Evolutionary conservation across 2,329 filamentous ascomycete genomes (phyloP), one percentile per base, ranked within the genome.

Genomic region (Allantophomopsis lycopodina): DNA sequence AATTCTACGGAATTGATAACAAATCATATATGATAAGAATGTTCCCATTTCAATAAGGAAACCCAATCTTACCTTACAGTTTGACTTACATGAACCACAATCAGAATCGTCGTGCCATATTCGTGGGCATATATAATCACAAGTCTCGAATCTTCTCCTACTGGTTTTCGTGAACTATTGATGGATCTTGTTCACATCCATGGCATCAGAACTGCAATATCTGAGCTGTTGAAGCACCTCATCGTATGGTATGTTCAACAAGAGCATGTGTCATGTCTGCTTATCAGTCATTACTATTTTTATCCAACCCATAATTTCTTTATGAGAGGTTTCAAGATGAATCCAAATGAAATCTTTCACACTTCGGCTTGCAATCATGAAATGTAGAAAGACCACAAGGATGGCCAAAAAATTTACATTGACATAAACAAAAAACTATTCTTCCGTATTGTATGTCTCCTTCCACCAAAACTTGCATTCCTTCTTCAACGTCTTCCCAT

Each of bases 151-250:
- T 15, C 4, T 10, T 15, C 32, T 16, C 12, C 20, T 36, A 20
- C 40, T 39, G 30, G 17, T 1, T 11, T 17, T 36, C 7, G 7
- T 23, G 40, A 36, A 42, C 7, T 4, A 17, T 7, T 12, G 11
- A 30, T 42, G 40, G 14, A 35, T 45, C 36, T 21, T n/a, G n/a
- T n/a, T n/a, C n/a, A n/a, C n/a, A n/a, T n/a, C n/a, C n/a, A 81
- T 0, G 76, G 76, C 0, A 81, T 86, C 5, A 88, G 52, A 0
- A 89, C 72, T 0, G 80, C 79, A 42, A 88, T 82, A 2, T 86
- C 76, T 0, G 62, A 63, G 0, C 59, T 55, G 0, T 53, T 55
- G 51, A 85, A 0, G 36, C 43, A 2, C 79, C 79, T 50, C 87
- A 81, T 0, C 67, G 64, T 5, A 80, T 60, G 1, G 88, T 56